A percentile compares a stretch with the other conserved stretches of the same genome.
Evolutionary conservation across 306 rosid genomes (phyloP).

Genomic region (Cucurbita ficifolia): DNA sequence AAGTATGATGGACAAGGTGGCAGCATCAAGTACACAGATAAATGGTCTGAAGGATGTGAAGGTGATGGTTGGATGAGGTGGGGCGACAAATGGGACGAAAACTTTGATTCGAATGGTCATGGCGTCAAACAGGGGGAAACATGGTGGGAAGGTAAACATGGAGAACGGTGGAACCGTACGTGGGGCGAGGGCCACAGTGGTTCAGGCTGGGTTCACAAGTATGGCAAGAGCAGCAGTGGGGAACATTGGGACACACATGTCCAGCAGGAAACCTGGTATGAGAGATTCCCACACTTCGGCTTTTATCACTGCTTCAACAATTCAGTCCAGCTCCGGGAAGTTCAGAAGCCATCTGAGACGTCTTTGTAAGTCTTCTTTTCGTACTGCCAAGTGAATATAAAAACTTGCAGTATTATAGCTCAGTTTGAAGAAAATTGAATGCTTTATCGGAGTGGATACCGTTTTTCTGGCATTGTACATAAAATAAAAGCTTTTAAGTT

Average conservation of each 20-base stretch:
- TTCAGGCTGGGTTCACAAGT: conserved; percentile 91
- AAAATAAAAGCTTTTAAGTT: not conserved
- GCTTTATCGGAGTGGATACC: not conserved
- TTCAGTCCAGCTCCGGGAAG: conserved; percentile 80
- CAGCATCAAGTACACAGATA: conserved; percentile 79
- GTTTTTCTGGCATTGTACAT: not conserved
- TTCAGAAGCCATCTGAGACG: conserved; percentile 47
- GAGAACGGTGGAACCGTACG: conserved; percentile 81
- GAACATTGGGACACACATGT: conserved; percentile 95
- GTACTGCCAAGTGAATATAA: not conserved
- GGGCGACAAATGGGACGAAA: conserved; percentile 99
- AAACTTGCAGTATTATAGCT: not conserved
- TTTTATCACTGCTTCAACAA: conserved; percentile 73
- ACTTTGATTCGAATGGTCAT: conserved; percentile 41
- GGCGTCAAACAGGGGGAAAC: conserved; percentile 93
- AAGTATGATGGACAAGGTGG: conserved; percentile 79
- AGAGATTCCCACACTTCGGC: conserved; percentile 77
- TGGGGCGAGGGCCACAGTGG: conserved; percentile 94
- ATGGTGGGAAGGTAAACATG: conserved; percentile 86
- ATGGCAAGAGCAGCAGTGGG: conserved; percentile 89
- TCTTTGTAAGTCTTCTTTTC: not conserved
- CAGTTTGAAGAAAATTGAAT: not conserved
- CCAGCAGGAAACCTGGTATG: conserved; percentile 81
- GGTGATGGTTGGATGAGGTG: conserved; percentile 84
- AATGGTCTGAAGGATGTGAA: conserved; percentile 81